A percentile compares a stretch with the other conserved stretches of the same genome.
Evolutionary conservation across 768 basidiomycete species (phyloP).

Genomic region (Ramaria sp.): DNA sequence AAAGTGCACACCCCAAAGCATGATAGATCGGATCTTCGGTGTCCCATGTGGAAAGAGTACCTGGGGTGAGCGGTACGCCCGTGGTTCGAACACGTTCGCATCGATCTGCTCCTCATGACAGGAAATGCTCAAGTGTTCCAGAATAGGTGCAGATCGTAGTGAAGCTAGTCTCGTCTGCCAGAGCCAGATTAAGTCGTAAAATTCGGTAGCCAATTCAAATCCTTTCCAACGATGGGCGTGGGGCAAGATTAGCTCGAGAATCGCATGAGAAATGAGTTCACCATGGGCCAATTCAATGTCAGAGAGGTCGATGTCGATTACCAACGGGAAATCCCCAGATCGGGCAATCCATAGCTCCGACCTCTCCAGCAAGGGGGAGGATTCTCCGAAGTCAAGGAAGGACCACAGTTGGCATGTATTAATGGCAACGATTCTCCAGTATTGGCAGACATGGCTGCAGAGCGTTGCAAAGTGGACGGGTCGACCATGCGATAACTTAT

Average conservation of each 20-base stretch:
- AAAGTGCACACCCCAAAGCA: constrained; percentile 6
- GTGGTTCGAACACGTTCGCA: not conserved
- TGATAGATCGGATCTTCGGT: not conserved
- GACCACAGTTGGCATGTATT: constrained; percentile 2
- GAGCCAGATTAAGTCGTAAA: not conserved
- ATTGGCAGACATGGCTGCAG: constrained; percentile 6
- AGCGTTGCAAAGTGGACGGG: not conserved
- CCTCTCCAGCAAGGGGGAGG: not conserved
- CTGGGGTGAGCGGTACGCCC: not conserved
- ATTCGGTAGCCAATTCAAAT: not conserved
- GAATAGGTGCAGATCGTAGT: not conserved
- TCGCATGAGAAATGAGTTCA: not conserved
- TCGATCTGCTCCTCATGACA: constrained; percentile 2
- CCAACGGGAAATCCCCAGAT: not conserved
- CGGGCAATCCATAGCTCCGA: not conserved
- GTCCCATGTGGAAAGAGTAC: not conserved
- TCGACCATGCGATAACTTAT: not conserved
- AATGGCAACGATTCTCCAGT: not conserved
- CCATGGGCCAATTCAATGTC: not conserved
- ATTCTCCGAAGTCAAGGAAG: not conserved
- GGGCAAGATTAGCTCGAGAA: not conserved
- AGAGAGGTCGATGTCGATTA: not conserved
- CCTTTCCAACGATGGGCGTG: constrained; percentile 1
- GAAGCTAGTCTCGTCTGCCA: not conserved
- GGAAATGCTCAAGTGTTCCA: not conserved